Percentiles rank a stretch among this genome's conserved stretches.
These are phyloP conservation scores for Paraconiothyrium brasiliense DNA, from an alignment of 2,329 filamentous ascomycete genomes.

Conservation along the genomic window DNA sequence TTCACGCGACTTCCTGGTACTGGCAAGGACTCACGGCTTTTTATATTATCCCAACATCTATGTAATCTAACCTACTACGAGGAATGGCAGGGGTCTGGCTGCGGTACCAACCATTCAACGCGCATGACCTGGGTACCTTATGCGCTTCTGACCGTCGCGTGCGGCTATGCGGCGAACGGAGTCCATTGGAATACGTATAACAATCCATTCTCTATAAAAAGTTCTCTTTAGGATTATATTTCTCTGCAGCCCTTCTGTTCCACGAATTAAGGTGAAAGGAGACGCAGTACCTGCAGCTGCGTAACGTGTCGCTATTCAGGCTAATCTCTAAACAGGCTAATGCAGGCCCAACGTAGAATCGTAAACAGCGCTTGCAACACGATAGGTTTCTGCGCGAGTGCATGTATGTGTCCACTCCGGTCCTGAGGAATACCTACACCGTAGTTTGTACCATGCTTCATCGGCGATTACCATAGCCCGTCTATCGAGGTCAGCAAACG, in stretches of 20 bases:
- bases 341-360: not conserved
- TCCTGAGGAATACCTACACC: no score
- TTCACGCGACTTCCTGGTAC: no score
- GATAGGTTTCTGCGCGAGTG: not conserved
- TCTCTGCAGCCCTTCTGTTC: not conserved
- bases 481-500: no score
- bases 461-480: no score
- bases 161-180: not conserved
- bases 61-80: not conserved
- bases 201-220: not conserved
- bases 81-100: not conserved
- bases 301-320: slow-evolving; percentile 2
- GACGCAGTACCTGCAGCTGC: slow-evolving; percentile 5
- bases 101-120: not conserved
- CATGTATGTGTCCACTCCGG: no score
- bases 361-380: slow-evolving; percentile 2
- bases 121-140: not conserved
- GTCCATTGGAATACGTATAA: not conserved
- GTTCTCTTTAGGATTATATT: not conserved
- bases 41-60: not conserved
- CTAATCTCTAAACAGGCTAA: slow-evolving; percentile 11
- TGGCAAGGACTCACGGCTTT: slow-evolving; percentile 3
- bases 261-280: not conserved
- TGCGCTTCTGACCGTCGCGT: no score
- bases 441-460: no score